Evolutionary conservation across 23 red algal genomes (phyloP), one percentile per base, ranked within the genome.

Genomic region (Porphyridium purpureum): DNA sequence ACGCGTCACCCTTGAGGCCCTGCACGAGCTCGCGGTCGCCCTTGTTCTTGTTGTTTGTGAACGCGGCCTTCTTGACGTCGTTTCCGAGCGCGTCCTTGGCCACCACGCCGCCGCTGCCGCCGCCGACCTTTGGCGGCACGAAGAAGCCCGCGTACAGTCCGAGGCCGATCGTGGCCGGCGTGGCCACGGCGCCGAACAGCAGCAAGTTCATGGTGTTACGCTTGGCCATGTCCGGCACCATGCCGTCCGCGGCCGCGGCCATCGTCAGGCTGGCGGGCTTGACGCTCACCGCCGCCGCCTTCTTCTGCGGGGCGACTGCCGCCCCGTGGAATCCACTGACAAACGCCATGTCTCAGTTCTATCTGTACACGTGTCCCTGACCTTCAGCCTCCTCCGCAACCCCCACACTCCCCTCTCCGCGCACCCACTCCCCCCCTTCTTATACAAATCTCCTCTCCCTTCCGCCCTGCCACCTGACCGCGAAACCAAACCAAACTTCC

Each of bases 141-240:
- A 98, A 86, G 54, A 98, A 98, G 67, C 33, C 57, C 31, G 61
- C 15, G 38, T 86, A 81, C 11, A 59, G 74, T 19, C 55, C 61
- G 21, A 73, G 48, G 36, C 51, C 55, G 21, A 62, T 29, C 11
- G 33, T 1, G 17, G 79, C 74, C 8, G 72, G 71, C 5, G 75
- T 70, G 9, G 72, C 65, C 14, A 67, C 62, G 38, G 64, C 64
- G 27, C 90, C 79, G 27, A 62, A 59, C 11, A 98, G 63, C 0
- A 86, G 48, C 20, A 81, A 41, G 49, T 98, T 98, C 78, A 98
- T 75, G 20, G 77, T 69, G 24, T 72, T 72, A 29, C 90, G 69
- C 71, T 84, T 98, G 4, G 54, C 57, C 78, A 98, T 86, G 59
- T 98, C 90, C 5, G 90, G 90, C 3, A 98, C 79, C 21, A 83